Percentiles rank a stretch among this genome's conserved stretches.
Conservation (phyloP, 768 basidiomycete genomes). For the Serendipita sp. region DNA sequence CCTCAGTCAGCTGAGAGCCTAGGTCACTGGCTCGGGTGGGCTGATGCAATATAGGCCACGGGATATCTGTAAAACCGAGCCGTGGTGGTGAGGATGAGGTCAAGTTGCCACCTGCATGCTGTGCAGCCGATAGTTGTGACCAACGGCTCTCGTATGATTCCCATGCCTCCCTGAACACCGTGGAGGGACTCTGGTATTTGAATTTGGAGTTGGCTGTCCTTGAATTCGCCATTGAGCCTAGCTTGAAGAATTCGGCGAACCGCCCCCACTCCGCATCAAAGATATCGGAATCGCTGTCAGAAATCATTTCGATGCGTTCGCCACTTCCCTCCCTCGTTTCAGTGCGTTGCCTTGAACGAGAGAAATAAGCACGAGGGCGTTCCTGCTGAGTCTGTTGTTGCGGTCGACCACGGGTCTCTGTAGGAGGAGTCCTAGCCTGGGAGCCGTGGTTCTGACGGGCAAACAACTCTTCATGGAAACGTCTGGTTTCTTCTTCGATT, state of each 20-base stretch:
- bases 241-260: conserved; percentile 2
- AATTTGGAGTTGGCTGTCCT: neutral
- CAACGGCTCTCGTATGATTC: conserved; percentile 38
- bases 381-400: neutral
- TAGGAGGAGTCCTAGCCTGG: neutral
- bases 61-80: conserved; percentile 35
- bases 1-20: conserved; percentile 21
- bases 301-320: neutral
- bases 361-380: neutral
- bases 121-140: conserved; percentile 21
- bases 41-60: conserved; percentile 36
- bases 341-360: neutral
- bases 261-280: neutral
- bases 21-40: conserved; percentile 11
- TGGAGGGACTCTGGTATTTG: neutral
- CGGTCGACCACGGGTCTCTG: neutral
- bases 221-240: neutral
- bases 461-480: neutral
- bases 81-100: conserved; percentile 8
- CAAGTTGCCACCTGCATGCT: conserved; percentile 15
- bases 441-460: neutral
- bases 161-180: conserved; percentile 24
- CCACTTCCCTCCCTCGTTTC: neutral
- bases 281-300: neutral
- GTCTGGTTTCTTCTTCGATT: neutral